A percentile compares a stretch with the other conserved stretches of the same genome.
These are phyloP conservation scores for Leccinum longicurvipes DNA, from an alignment of 768 basidiomycete genomes.

Conservation along the genomic window DNA sequence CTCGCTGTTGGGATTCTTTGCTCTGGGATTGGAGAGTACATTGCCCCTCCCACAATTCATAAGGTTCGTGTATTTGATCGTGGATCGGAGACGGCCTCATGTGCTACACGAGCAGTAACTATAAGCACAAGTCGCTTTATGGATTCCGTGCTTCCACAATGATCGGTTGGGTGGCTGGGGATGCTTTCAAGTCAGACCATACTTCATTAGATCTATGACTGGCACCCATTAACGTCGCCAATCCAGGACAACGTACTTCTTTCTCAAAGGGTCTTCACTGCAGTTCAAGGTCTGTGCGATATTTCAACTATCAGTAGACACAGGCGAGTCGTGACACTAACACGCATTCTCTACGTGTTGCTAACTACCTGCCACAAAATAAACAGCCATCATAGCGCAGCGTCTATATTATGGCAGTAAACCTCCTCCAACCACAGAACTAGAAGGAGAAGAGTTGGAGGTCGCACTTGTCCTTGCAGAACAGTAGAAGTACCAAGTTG, in stretches of 20 bases:
- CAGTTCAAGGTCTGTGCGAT: constrained; percentile 83
- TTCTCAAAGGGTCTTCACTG: constrained; percentile 64
- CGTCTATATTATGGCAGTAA: constrained; percentile 70
- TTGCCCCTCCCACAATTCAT: constrained; percentile 83
- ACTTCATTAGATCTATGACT: constrained; percentile 4
- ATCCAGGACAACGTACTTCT: constrained; percentile 74
- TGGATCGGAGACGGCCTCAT: constrained; percentile 17
- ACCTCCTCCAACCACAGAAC: constrained; percentile 50
- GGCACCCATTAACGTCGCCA: constrained; percentile 16
- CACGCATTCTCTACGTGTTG: constrained; percentile 4
- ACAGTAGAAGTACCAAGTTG: constrained; percentile 38
- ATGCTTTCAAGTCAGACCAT: constrained; percentile 70
- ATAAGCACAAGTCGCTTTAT: constrained; percentile 73
- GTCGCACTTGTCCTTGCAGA: constrained; percentile 68
- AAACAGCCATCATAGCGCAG: constrained; percentile 66
- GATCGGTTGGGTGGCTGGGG: constrained; percentile 81
- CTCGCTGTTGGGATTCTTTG: constrained; percentile 65
- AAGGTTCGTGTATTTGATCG: constrained; percentile 43
- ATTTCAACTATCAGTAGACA: constrained; percentile 78
- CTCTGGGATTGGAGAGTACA: constrained; percentile 80
- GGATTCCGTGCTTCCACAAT: constrained; percentile 83
- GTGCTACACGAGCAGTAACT: constrained; percentile 52
- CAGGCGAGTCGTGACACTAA: constrained; percentile 46
- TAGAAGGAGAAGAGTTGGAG: constrained; percentile 63
- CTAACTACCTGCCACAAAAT: constrained; percentile 11